phyloP scores from a whole-genome alignment of 2,329 filamentous ascomycete genomes.

The Ilyonectria sp. region DNA sequence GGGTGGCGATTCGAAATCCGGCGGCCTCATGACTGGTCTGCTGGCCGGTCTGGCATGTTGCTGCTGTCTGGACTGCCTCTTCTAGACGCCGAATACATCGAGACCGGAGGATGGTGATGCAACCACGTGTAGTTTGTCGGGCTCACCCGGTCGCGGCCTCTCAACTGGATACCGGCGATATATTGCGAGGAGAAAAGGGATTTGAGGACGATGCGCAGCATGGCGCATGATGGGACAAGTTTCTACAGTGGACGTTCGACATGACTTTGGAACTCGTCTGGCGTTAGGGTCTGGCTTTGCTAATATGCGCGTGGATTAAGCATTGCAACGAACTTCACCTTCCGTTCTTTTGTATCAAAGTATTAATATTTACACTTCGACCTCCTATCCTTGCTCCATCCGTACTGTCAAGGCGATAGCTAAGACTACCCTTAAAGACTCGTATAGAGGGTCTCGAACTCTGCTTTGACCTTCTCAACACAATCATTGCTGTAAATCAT shows the following conservation, averaged over 20 bases:
- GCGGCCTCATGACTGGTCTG: conserved; percentile 61
- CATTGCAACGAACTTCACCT: conserved; percentile 1
- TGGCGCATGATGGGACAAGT: conserved; percentile 32
- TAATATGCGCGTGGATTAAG: conserved; percentile 24
- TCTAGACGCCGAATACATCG: conserved; percentile 54
- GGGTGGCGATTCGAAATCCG: conserved; percentile 44
- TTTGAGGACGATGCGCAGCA: conserved; percentile 27
- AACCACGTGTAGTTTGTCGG: conserved; percentile 6
- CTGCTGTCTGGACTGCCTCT: conserved; percentile 72
- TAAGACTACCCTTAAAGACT: conserved; percentile 19
- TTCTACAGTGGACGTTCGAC: conserved; percentile 11
- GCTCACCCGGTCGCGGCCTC: background rate
- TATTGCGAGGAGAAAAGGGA: background rate
- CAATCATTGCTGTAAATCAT: conserved; percentile 78
- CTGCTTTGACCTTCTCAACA: conserved; percentile 59
- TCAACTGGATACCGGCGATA: conserved; percentile 8
- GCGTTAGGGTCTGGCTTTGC: conserved; percentile 40
- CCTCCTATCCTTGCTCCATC: background rate
- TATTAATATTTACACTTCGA: conserved; percentile 23
- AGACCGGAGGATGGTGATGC: background rate
- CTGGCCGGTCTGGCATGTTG: conserved; percentile 69
- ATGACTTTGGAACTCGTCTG: conserved; percentile 28
- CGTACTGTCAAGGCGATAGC: background rate
- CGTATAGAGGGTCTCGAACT: conserved; percentile 43
- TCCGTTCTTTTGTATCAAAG: conserved; percentile 16